phyloP scores from a whole-genome alignment of 345 rosid species.

The Lenwebbia sp. region DNA sequence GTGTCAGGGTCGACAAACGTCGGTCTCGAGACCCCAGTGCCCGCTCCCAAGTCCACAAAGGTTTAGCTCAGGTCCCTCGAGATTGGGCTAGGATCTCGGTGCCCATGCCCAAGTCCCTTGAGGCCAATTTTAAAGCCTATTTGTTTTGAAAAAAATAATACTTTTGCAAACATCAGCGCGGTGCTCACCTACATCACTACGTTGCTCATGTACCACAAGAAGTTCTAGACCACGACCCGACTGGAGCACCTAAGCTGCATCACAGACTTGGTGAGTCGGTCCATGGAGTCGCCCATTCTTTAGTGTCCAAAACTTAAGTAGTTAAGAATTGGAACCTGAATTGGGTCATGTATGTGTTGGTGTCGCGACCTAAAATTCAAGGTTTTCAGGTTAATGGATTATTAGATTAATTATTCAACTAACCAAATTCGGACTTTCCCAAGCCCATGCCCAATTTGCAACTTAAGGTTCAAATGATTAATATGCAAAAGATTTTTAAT shows the following conservation, averaged over 20 bases:
- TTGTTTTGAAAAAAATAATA: background rate
- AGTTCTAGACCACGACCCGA: background rate
- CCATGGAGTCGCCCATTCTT: background rate
- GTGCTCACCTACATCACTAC: background rate
- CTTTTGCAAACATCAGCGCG: background rate
- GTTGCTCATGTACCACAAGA: background rate
- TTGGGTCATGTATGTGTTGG: background rate
- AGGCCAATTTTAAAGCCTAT: background rate
- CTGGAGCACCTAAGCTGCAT: background rate
- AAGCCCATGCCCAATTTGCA: no score
- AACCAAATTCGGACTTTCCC: no score
- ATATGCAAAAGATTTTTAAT: no score
- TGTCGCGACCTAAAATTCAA: no score
- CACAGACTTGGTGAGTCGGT: background rate
- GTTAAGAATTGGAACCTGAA: background rate
- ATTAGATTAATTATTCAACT: no score
- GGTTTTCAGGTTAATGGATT: no score
- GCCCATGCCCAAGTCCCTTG: background rate
- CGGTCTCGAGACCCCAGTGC: background rate
- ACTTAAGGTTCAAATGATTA: no score
- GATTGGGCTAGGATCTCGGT: rapidly evolving
- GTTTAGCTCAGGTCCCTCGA: background rate
- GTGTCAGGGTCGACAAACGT: background rate
- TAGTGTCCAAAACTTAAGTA: background rate
- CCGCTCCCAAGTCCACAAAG: background rate